Base-by-base conservation (phyloP, 495 filamentous ascomycete genomes). In the Aspergillus ostianus region DNA sequence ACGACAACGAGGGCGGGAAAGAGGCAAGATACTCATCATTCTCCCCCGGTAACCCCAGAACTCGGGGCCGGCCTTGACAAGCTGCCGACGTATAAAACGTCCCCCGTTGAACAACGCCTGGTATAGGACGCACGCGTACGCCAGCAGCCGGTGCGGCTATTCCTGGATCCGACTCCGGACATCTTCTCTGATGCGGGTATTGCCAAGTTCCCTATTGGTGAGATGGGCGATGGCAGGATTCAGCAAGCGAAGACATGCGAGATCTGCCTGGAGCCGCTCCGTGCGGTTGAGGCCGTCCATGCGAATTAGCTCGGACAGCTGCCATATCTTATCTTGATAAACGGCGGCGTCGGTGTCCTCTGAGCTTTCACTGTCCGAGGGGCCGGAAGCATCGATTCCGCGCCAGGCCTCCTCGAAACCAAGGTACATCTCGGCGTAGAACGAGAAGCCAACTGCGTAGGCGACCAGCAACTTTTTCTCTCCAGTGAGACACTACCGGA, bases 101-200 rank as follows among this genome's bases (percentile, higher is more conserved):
- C 84, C 84, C 12, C 84, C 84, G 30, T 76, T 77, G 57, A 87
- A 83, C 0, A 86, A 65, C 6, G 84, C 84, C 74, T 85, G 81
- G 62, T 86, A 86, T 54, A 85, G 73, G 23, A 84, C 77, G 83
- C 84, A 86, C 2, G 78, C 73, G 62, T 85, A 85, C 0, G 84
- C 81, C 17, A 87, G 57, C 0, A 85, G 67, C 0, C 80, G 62
- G 57, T 85, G 82, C n/a, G 82, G 82, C 32, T 76, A 77, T 20
- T 18, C 47, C 3, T 17, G 26, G 2, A 79, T 68, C 4, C 47
- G 54, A 8, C 57, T 49, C 23, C 48, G 29, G n/a, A 68, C 48
- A 18, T 64, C 46, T 4, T 51, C 47, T 5, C 19, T 23, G 23
- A 50, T 18, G 15, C 26, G 36, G 15, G 15, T 36, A 19, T 27